Evolutionary conservation across 225 moss, liverwort and hornwort genomes (phyloP), one percentile per base, ranked within the genome.

Genomic region (Pseudoscleropodium purum): DNA sequence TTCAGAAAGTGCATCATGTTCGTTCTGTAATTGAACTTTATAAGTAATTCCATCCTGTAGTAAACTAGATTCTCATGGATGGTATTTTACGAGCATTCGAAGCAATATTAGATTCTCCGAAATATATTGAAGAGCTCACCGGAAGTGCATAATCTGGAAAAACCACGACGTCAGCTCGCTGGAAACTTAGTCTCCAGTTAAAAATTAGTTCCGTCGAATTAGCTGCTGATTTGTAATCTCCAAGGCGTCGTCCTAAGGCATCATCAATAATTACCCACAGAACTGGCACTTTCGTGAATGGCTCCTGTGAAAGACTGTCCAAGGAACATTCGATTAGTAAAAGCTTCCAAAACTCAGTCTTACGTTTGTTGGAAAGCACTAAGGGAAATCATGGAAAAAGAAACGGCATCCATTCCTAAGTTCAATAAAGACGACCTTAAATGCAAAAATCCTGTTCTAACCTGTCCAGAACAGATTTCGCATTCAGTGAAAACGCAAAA

Each of bases 91-190:
- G 18, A 86, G 75, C 67, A 74, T 78, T 85, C 10, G 77, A n/a
- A 74, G 45, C 43, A 86, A 82, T 51, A 84, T 84, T 64, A 77
- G 64, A 80, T 74, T 88, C 66, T 59, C 76, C 82, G 49, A 86
- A 54, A 41, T 33, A 27, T 31, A 61, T 63, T 85, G 56, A 81
- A 72, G 75, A 77, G 84, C 86, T 79, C 64, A 82, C 93, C 91
- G 98, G 97, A 77, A 98, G 95, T 68, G 95, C 82, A 75, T 98
- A 97, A 86, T 96, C 93, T 59, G 98, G 96, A 68, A 98, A 98
- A 34, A 95, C 92, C 85, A 98, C 91, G 65, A 93, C 95, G 76
- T 95, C 91, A 64, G 93, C 95, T 84, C 98, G 95, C 89, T 94
- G 93, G 85, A 98, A 98, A 89, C 94, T 93, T 57, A 30, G 88